A percentile compares a stretch with the other conserved stretches of the same genome.
Evolutionary conservation across 306 rosid species (phyloP).

Genomic region (Senna tora): DNA sequence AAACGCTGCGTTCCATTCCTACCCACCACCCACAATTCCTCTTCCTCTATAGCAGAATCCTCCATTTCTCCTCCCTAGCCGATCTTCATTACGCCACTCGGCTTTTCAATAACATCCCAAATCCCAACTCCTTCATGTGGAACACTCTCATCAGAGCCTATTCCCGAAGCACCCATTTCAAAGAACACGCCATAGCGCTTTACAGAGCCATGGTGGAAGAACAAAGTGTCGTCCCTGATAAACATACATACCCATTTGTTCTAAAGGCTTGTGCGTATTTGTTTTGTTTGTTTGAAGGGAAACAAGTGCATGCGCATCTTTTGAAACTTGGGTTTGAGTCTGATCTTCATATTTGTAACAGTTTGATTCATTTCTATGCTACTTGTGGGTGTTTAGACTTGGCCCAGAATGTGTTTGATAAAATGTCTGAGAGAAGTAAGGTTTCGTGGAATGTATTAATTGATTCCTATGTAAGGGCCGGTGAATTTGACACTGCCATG

Average conservation of each 20-base stretch:
- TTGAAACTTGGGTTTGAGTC: slow-evolving; percentile 67
- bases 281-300: slow-evolving; percentile 66
- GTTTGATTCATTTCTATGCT: slow-evolving; percentile 78
- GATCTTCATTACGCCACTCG: slow-evolving; percentile 62
- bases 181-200: slow-evolving; percentile 48
- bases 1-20: slow-evolving; percentile 58
- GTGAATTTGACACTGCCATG: slow-evolving; percentile 58
- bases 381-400: slow-evolving; percentile 64
- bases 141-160: slow-evolving; percentile 76
- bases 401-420: slow-evolving; percentile 59
- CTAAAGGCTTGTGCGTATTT: slow-evolving; percentile 71
- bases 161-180: slow-evolving; percentile 53
- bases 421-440: slow-evolving; percentile 59
- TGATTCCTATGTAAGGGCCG: slow-evolving; percentile 59
- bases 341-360: slow-evolving; percentile 62
- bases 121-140: slow-evolving; percentile 83
- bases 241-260: slow-evolving; percentile 74
- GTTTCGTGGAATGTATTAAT: slow-evolving; percentile 84
- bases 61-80: slow-evolving; percentile 47
- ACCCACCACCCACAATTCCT: slow-evolving; percentile 47
- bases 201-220: slow-evolving; percentile 57
- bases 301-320: slow-evolving; percentile 65
- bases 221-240: slow-evolving; percentile 54
- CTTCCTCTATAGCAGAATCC: slow-evolving; percentile 59
- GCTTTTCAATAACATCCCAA: slow-evolving; percentile 49